phyloP scores from a whole-genome alignment of 2,329 filamentous ascomycete genomes.

The Fusarium sp. region DNA sequence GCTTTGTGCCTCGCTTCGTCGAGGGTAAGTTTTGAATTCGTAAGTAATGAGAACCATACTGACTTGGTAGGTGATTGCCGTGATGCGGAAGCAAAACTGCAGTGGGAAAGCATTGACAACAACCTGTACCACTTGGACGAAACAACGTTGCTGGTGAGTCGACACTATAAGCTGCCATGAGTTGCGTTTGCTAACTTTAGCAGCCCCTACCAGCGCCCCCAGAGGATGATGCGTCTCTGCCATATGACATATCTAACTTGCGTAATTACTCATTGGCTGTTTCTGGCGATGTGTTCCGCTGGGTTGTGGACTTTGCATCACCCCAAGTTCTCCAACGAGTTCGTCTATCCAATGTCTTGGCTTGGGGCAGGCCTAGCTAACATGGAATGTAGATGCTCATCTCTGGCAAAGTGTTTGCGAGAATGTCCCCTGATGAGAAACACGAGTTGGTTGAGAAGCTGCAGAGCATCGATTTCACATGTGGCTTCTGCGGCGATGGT shows the following conservation, averaged over 20 bases:
- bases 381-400: conserved; percentile 78
- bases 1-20: conserved; percentile 90
- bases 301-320: conserved; percentile 92
- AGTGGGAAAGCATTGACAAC: conserved; percentile 97
- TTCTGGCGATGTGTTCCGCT: conserved; percentile 94
- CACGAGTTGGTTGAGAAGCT: conserved; percentile 97
- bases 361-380: not conserved
- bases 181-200: conserved; percentile 15
- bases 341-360: conserved; percentile 39
- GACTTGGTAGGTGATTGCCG: conserved; percentile 70
- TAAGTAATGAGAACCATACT: not conserved
- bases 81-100: conserved; percentile 78
- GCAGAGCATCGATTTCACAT: conserved; percentile 94
- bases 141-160: conserved; percentile 74
- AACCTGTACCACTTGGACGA: conserved; percentile 81
- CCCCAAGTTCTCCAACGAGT: conserved; percentile 81
- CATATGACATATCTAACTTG: conserved; percentile 84
- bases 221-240: conserved; percentile 83
- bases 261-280: conserved; percentile 90
- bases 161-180: not conserved
- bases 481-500: conserved; percentile 96
- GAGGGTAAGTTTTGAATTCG: conserved; percentile 65
- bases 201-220: conserved; percentile 78
- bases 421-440: conserved; percentile 99
- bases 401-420: conserved; percentile 90